phyloP scores from a whole-genome alignment of 768 basidiomycete species.

The Naganishia friedmannii region DNA sequence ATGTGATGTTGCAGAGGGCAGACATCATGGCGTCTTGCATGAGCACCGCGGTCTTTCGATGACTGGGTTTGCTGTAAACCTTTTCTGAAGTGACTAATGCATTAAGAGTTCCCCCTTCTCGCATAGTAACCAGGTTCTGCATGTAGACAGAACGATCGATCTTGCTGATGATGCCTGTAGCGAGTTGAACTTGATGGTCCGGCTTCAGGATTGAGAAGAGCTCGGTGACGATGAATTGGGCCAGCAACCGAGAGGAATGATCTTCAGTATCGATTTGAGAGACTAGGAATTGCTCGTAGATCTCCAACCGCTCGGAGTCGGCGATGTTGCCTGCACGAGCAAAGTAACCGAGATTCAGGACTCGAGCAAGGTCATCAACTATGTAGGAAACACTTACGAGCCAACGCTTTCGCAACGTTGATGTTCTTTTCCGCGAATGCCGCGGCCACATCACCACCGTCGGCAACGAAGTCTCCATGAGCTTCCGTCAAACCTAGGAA shows the following conservation, averaged over 20 bases:
- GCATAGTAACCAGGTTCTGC: slow-evolving; percentile 8
- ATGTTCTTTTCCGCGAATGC: slow-evolving; percentile 35
- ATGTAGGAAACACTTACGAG: slow-evolving; percentile 56
- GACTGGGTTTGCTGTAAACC: slow-evolving; percentile 28
- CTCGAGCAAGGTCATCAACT: not conserved
- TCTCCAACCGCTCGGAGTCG: slow-evolving; percentile 55
- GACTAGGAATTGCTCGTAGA: slow-evolving; percentile 59
- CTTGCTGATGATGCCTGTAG: slow-evolving; percentile 46
- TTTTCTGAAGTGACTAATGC: slow-evolving; percentile 14
- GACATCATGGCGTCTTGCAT: slow-evolving; percentile 21
- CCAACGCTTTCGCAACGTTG: slow-evolving; percentile 61
- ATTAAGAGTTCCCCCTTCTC: not conserved
- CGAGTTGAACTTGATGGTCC: slow-evolving; percentile 62
- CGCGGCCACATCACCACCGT: slow-evolving; percentile 19
- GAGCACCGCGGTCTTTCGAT: slow-evolving; percentile 20
- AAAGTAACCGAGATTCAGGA: not conserved
- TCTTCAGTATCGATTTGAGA: slow-evolving; percentile 58
- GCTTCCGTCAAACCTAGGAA: not conserved
- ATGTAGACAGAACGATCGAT: slow-evolving; percentile 26
- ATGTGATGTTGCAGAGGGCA: not conserved
- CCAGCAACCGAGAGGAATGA: slow-evolving; percentile 61
- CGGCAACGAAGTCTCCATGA: not conserved
- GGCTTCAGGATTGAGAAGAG: slow-evolving; percentile 62
- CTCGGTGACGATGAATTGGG: slow-evolving; percentile 64
- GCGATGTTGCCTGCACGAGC: slow-evolving; percentile 63